Percentiles rank a stretch among this genome's conserved stretches.
Evolutionary conservation across 768 basidiomycete genomes (phyloP).

Genomic region (Saitozyma podzolica): DNA sequence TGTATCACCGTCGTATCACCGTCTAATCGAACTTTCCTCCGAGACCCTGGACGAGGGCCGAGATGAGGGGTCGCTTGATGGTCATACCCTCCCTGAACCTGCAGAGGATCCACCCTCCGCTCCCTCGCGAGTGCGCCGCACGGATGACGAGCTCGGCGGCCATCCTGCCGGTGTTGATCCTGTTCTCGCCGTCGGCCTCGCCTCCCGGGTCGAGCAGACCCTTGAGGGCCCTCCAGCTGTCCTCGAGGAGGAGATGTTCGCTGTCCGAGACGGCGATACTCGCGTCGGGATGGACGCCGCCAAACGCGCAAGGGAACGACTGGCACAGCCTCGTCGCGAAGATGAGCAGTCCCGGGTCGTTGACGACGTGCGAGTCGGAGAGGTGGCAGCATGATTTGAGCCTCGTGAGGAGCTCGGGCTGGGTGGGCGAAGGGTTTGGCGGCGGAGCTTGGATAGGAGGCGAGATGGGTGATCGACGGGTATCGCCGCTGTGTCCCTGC

Average conservation of each 20-base stretch:
- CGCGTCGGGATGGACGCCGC: slow-evolving; percentile 34
- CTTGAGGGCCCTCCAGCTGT: slow-evolving; percentile 41
- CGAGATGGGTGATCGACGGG: slow-evolving; percentile 12
- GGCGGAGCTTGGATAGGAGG: slow-evolving; percentile 8
- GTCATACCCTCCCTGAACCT: slow-evolving; percentile 44
- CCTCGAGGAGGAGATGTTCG: slow-evolving; percentile 43
- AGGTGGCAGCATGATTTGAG: slow-evolving; percentile 50
- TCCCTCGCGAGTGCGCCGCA: slow-evolving; percentile 28
- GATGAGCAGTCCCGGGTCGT: slow-evolving; percentile 49
- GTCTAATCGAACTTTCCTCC: slow-evolving; percentile 40
- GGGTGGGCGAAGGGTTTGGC: slow-evolving; percentile 11
- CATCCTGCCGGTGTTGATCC: slow-evolving; percentile 49
- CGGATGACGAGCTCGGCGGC: slow-evolving; percentile 50
- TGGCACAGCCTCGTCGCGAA: slow-evolving; percentile 50
- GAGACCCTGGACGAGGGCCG: slow-evolving; percentile 38
- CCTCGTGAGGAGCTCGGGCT: slow-evolving; percentile 47
- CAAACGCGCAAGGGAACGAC: slow-evolving; percentile 42
- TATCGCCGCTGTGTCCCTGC: not conserved
- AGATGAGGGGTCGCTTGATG: slow-evolving; percentile 40
- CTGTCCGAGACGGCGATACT: slow-evolving; percentile 17
- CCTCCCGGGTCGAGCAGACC: slow-evolving; percentile 41
- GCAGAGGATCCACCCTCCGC: slow-evolving; percentile 41
- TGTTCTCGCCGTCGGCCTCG: slow-evolving; percentile 47
- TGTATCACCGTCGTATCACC: not conserved
- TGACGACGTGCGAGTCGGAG: slow-evolving; percentile 47